phyloP scores from a whole-genome alignment of 2,329 filamentous ascomycete genomes.

The Thyridium curvatum region DNA sequence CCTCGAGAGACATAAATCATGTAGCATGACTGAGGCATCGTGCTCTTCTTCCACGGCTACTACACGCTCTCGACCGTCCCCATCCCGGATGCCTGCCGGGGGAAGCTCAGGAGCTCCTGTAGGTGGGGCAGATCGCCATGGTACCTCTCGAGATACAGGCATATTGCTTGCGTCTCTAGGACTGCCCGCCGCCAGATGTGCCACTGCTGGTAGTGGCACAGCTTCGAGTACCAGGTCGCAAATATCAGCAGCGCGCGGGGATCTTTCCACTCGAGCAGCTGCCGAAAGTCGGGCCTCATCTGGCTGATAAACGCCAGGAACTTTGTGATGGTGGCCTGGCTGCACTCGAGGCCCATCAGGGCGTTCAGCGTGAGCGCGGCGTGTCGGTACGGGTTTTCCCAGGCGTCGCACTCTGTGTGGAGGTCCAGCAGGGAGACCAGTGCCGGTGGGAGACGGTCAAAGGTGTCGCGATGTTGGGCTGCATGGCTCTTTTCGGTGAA shows the following conservation, averaged over 20 bases:
- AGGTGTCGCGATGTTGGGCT: conserved; percentile 9
- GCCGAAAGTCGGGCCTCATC: conserved; percentile 34
- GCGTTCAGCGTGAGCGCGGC: conserved; percentile 28
- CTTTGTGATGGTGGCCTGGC: conserved; percentile 31
- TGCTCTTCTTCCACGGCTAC: not conserved
- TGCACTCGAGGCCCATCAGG: conserved; percentile 25
- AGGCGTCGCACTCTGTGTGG: conserved; percentile 6
- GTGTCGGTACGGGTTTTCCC: conserved; percentile 23
- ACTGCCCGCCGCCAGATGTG: conserved; percentile 38
- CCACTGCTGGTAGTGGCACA: conserved; percentile 34
- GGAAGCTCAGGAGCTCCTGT: conserved; percentile 9
- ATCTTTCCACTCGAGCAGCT: conserved; percentile 43
- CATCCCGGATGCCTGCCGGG: conserved; percentile 5
- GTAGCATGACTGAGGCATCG: not conserved
- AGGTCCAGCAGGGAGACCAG: conserved; percentile 14
- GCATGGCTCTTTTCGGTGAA: conserved; percentile 13
- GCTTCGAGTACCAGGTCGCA: conserved; percentile 49
- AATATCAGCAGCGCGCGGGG: conserved; percentile 46
- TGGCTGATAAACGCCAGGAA: conserved; percentile 41
- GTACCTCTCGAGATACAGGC: conserved; percentile 22
- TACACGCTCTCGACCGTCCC: not conserved
- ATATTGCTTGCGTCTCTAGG: conserved; percentile 45
- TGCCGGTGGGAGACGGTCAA: conserved; percentile 19
- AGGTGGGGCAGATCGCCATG: conserved; percentile 8
- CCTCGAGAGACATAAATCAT: not conserved